Evolutionary conservation across 2,329 filamentous ascomycete genomes (phyloP).

Genomic region (Aspergillus spinulosporus): DNA sequence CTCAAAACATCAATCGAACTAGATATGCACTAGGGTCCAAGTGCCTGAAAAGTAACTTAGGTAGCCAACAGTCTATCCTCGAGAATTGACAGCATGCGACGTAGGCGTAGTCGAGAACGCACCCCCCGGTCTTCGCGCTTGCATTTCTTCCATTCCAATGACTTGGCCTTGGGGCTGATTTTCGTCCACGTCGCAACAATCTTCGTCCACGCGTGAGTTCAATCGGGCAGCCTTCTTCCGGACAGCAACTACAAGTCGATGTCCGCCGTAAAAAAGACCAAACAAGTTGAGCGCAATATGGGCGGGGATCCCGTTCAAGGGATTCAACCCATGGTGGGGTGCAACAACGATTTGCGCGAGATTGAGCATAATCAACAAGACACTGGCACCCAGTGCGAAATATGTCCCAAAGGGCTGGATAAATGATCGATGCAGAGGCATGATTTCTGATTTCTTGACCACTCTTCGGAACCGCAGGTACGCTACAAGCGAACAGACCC

Average conservation of each 20-base stretch:
- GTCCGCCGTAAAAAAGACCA: constrained; percentile 54
- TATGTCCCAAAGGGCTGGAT: constrained; percentile 67
- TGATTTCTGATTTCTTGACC: constrained; percentile 40
- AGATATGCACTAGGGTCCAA: not conserved
- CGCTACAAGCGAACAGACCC: constrained; percentile 62
- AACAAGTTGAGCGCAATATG: constrained; percentile 66
- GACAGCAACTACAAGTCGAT: constrained; percentile 41
- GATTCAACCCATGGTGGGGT: constrained; percentile 60
- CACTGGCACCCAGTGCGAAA: constrained; percentile 52
- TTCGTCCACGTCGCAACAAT: not conserved
- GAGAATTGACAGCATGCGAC: not conserved
- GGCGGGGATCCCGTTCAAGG: constrained; percentile 60
- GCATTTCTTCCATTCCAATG: constrained; percentile 10
- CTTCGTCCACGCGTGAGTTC: not conserved
- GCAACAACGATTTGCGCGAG: constrained; percentile 65
- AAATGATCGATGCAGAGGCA: constrained; percentile 52
- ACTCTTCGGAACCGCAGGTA: constrained; percentile 59
- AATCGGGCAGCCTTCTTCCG: not conserved
- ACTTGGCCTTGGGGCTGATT: not conserved
- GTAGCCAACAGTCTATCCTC: not conserved
- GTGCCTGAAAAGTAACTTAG: not conserved
- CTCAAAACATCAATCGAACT: not conserved
- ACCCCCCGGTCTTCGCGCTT: not conserved
- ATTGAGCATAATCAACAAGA: constrained; percentile 68
- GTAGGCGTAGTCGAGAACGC: not conserved